A percentile compares a stretch with the other conserved stretches of the same genome.
Conservation (phyloP, 768 basidiomycete species). For the Nevesoporus exiguus region DNA sequence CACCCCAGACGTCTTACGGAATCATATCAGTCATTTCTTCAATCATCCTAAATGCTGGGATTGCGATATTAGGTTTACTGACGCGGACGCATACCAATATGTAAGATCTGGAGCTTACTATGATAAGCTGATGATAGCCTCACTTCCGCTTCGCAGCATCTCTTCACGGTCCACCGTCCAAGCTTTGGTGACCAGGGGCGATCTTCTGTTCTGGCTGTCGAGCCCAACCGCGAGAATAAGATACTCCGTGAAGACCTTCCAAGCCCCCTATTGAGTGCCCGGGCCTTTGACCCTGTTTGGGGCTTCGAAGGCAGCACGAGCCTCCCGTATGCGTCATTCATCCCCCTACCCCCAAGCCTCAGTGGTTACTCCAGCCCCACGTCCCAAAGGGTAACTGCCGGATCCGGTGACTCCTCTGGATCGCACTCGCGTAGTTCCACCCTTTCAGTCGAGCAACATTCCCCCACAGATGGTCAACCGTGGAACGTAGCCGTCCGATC, state of each 20-base stretch:
- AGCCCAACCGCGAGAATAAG: conserved; percentile 2
- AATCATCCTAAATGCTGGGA: conserved; percentile 44
- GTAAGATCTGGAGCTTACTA: conserved; percentile 24
- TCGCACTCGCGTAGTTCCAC: conserved; percentile 31
- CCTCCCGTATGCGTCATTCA: conserved; percentile 26
- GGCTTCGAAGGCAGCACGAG: conserved; percentile 18
- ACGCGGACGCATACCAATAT: conserved; percentile 35
- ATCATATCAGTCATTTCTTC: conserved; percentile 41
- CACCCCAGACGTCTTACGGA: conserved; percentile 32
- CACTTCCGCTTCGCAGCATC: conserved; percentile 16
- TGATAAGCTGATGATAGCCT: neutral
- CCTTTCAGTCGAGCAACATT: conserved; percentile 28
- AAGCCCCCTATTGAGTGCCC: conserved; percentile 9
- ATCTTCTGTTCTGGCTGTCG: neutral
- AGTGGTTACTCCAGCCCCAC: conserved; percentile 31
- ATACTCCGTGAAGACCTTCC: neutral
- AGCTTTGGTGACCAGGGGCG: conserved; percentile 7
- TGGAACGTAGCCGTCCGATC: conserved; percentile 11
- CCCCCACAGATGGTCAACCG: conserved; percentile 17
- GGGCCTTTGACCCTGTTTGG: conserved; percentile 21
- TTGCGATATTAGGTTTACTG: conserved; percentile 42
- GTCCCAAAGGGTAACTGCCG: conserved; percentile 24
- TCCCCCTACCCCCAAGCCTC: conserved; percentile 30
- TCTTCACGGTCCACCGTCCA: conserved; percentile 28
- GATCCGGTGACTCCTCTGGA: conserved; percentile 10